phyloP scores from a whole-genome alignment of 352 stramenopile genomes.

The Globisporangium barbulae region DNA sequence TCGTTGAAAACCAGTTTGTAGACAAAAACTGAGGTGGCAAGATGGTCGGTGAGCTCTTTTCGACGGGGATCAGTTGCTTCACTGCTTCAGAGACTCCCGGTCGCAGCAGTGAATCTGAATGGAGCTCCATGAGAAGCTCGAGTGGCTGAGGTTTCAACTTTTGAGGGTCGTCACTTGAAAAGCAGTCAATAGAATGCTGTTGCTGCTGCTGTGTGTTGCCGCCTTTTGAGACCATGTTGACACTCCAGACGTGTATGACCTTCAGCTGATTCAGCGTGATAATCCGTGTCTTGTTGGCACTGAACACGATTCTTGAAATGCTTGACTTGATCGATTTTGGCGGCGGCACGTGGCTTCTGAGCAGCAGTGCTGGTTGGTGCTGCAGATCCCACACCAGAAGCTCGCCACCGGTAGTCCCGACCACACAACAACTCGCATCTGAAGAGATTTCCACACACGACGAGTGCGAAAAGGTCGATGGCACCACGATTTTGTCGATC shows the following conservation, averaged over 20 bases:
- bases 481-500: slow-evolving; percentile 16
- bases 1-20: slow-evolving; percentile 24
- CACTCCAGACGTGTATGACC: slow-evolving; percentile 25
- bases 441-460: slow-evolving; percentile 34
- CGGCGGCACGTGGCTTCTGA: slow-evolving; percentile 18
- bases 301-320: slow-evolving; percentile 28
- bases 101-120: slow-evolving; percentile 18
- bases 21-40: slow-evolving; percentile 10
- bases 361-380: slow-evolving; percentile 16
- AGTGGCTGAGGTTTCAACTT: slow-evolving; percentile 39
- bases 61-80: slow-evolving; percentile 12
- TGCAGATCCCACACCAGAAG: slow-evolving; percentile 33
- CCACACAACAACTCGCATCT: slow-evolving; percentile 22
- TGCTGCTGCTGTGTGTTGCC: slow-evolving; percentile 15
- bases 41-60: background rate
- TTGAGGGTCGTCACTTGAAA: slow-evolving; percentile 16
- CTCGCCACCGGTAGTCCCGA: slow-evolving; percentile 33
- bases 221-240: slow-evolving; percentile 13
- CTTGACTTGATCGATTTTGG: slow-evolving; percentile 25
- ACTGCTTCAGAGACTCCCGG: slow-evolving; percentile 21
- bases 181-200: slow-evolving; percentile 35
- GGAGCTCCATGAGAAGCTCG: slow-evolving; percentile 24
- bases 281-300: slow-evolving; percentile 10
- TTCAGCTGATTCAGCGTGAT: slow-evolving; percentile 28
- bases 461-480: slow-evolving; percentile 19